These are phyloP conservation scores for Phytophthora tentaculata DNA, from an alignment of 352 stramenopile species.

Conservation along the genomic window DNA sequence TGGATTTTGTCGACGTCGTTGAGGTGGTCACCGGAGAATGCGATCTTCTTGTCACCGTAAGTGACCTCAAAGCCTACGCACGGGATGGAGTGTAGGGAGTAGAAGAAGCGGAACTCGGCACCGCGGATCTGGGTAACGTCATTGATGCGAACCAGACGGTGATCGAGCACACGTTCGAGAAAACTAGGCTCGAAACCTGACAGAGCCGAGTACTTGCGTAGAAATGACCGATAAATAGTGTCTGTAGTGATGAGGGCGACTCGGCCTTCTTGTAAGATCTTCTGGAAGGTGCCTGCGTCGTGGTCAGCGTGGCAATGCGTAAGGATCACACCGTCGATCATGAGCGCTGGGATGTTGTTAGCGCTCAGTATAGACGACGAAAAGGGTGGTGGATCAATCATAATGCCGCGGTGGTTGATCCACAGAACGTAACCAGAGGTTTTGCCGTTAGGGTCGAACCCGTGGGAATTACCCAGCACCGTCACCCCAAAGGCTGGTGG, in stretches of 20 bases:
- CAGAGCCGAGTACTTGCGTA: slow-evolving; percentile 96
- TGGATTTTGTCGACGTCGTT: slow-evolving; percentile 94
- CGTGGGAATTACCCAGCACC: slow-evolving; percentile 95
- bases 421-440: slow-evolving; percentile 97
- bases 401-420: slow-evolving; percentile 96
- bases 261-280: slow-evolving; percentile 94
- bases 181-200: slow-evolving; percentile 92
- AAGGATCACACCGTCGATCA: slow-evolving; percentile 97
- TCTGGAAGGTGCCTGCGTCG: slow-evolving; percentile 97
- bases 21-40: slow-evolving; percentile 96
- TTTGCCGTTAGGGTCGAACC: slow-evolving; percentile 94
- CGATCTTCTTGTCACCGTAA: slow-evolving; percentile 94
- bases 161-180: slow-evolving; percentile 92
- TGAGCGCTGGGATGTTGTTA: slow-evolving; percentile 90
- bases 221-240: slow-evolving; percentile 97
- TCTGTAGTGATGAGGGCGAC: slow-evolving; percentile 96
- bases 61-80: slow-evolving; percentile 95
- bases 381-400: slow-evolving; percentile 96
- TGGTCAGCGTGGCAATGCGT: slow-evolving; percentile 97
- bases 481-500: slow-evolving; percentile 96
- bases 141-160: slow-evolving; percentile 93
- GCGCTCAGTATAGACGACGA: slow-evolving; percentile 85
- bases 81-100: slow-evolving; percentile 96
- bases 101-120: slow-evolving; percentile 96
- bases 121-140: slow-evolving; percentile 94